phyloP scores from a whole-genome alignment of 176 grass and related monocot species.

The Rhynchospora breviuscula region DNA sequence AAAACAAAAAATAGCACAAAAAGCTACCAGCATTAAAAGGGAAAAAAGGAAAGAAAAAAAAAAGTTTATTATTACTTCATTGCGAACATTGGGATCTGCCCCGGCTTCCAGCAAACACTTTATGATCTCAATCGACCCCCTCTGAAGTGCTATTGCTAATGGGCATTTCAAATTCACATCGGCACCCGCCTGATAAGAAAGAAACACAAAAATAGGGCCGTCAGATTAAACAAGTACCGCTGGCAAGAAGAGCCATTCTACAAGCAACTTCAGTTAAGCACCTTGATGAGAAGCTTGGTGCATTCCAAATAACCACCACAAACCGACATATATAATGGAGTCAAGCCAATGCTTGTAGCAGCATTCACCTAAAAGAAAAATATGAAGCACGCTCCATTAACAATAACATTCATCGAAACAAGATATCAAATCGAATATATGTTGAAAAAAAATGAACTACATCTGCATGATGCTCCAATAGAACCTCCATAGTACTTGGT shows the following conservation, averaged over 20 bases:
- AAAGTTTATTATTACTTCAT: too few relatives aligned
- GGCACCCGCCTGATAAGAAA: background rate
- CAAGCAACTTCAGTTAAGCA: background rate
- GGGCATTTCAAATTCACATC: background rate
- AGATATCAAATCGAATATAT: background rate
- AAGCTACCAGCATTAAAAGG: too few relatives aligned
- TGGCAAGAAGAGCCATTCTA: background rate
- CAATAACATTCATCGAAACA: background rate
- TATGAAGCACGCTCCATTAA: background rate
- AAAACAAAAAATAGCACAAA: too few relatives aligned
- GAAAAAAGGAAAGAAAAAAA: too few relatives aligned
- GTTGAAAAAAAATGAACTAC: background rate
- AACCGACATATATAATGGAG: background rate
- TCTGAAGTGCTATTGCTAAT: background rate
- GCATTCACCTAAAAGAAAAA: background rate
- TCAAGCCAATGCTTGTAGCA: background rate
- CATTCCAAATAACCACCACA: background rate
- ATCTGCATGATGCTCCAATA: background rate
- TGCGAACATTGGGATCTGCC: too few relatives aligned
- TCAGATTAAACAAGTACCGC: background rate
- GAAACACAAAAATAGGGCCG: background rate
- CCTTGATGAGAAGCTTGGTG: background rate
- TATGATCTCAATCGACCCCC: background rate
- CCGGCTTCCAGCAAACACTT: background rate
- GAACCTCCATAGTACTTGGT: background rate